Conservation (phyloP, 208 protist species). For the Trypanosoma mega region DNA sequence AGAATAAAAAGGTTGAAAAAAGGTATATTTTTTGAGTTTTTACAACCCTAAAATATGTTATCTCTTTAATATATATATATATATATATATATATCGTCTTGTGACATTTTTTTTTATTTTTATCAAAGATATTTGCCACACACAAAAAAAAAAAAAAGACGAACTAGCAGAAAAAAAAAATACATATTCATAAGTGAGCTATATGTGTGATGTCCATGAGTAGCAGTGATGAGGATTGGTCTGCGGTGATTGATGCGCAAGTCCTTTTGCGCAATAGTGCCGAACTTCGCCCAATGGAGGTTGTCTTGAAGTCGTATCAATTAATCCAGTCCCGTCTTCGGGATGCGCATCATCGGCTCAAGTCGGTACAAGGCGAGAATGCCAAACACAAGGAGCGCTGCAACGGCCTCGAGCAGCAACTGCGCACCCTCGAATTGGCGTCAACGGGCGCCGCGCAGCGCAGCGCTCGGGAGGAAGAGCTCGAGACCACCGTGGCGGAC, state of each 20-base stretch:
- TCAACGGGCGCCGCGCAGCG: conserved; percentile 40
- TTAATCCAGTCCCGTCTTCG: conserved; percentile 35
- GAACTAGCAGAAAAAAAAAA: conserved; percentile 4
- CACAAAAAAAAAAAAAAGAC: too few species aligned
- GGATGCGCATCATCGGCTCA: conserved; percentile 28
- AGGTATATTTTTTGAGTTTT: too few species aligned
- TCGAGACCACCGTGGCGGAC: conserved; percentile 41
- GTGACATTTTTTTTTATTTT: conserved; percentile 1
- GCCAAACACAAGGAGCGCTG: conserved; percentile 33
- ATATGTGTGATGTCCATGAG: neutral
- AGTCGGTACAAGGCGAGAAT: conserved; percentile 37
- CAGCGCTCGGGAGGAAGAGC: conserved; percentile 42
- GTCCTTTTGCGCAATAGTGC: conserved; percentile 50
- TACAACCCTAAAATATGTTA: too few species aligned
- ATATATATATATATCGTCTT: too few species aligned
- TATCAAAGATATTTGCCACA: too few species aligned
- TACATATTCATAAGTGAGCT: neutral
- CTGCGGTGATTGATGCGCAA: conserved; percentile 35
- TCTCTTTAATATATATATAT: too few species aligned
- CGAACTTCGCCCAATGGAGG: conserved; percentile 48
- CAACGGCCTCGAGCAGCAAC: conserved; percentile 31
- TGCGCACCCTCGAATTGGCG: conserved; percentile 50
- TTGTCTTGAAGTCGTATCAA: conserved; percentile 45
- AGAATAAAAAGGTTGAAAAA: too few species aligned
- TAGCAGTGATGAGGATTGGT: conserved; percentile 14